phyloP scores from a whole-genome alignment of 495 filamentous ascomycete genomes.

The Lindgomyces ingoldianus region DNA sequence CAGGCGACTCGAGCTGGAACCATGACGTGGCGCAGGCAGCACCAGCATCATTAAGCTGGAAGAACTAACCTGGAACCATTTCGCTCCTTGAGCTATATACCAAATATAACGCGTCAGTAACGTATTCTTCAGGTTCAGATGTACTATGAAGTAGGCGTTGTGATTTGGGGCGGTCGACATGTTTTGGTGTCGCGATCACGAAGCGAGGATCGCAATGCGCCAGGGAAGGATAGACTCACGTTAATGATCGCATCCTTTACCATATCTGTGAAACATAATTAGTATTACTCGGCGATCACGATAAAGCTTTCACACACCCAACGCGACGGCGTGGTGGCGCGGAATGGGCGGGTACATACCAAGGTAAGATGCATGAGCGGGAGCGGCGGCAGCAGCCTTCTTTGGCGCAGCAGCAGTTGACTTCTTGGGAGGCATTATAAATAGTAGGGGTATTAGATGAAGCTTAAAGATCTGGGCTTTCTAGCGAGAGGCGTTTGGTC shows the following conservation, averaged over 20 bases:
- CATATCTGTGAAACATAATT: conserved; percentile 57
- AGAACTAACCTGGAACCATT: conserved; percentile 63
- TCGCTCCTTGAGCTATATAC: conserved; percentile 63
- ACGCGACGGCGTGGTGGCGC: conserved; percentile 28
- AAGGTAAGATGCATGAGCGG: conserved; percentile 57
- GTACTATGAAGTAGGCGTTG: conserved; percentile 18
- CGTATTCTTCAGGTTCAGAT: conserved; percentile 27
- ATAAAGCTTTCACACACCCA: conserved; percentile 26
- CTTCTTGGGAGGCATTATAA: conserved; percentile 69
- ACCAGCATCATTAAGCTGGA: conserved; percentile 16
- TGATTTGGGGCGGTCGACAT: conserved; percentile 18
- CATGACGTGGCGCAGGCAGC: conserved; percentile 32
- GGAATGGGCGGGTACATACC: conserved; percentile 40
- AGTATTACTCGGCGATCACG: conserved; percentile 45
- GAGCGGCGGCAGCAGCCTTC: conserved; percentile 54
- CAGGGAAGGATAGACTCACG: conserved; percentile 53
- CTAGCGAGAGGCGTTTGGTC: conserved; percentile 23
- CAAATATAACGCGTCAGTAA: conserved; percentile 51
- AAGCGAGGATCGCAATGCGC: conserved; percentile 46
- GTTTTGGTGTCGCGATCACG: conserved; percentile 40
- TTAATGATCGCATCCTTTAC: conserved; percentile 67
- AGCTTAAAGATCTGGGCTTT: conserved; percentile 19
- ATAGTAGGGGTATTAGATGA: conserved; percentile 18
- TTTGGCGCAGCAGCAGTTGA: conserved; percentile 51
- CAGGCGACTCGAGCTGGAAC: conserved; percentile 22